These are phyloP conservation scores for Drosera capensis DNA, from an alignment of 148 eudicot species.

Conservation along the genomic window DNA sequence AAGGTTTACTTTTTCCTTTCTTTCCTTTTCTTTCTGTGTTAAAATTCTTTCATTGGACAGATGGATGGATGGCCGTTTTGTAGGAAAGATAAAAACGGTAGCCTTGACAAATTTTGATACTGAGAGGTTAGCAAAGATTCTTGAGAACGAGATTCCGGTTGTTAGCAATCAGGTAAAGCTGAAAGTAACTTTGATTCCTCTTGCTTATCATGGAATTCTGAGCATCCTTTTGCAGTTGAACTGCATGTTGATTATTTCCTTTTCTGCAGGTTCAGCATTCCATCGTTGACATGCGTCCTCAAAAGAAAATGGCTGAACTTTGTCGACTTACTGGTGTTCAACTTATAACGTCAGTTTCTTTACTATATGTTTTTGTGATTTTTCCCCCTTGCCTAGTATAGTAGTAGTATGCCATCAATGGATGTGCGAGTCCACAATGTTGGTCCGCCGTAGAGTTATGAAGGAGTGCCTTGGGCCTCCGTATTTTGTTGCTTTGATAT, in stretches of 20 bases:
- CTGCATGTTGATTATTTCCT: not conserved
- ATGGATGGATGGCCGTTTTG: conserved; percentile 10
- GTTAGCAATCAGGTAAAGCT: conserved; percentile 80
- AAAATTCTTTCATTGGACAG: conserved; percentile 9
- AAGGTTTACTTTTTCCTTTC: conserved; percentile 30
- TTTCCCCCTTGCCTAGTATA: not conserved
- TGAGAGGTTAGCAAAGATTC: conserved; percentile 58
- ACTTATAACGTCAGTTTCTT: conserved; percentile 74
- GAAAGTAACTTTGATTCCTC: not conserved
- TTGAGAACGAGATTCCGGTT: conserved; percentile 82
- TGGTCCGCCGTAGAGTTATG: no score
- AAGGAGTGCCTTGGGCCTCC: no score
- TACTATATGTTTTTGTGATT: conserved; percentile 5
- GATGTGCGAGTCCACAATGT: no score
- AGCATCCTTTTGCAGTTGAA: not conserved
- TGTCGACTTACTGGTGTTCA: conserved; percentile 87
- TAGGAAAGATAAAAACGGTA: conserved; percentile 94
- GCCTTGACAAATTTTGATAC: conserved; percentile 97
- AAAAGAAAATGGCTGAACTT: conserved; percentile 93
- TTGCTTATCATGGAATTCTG: not conserved
- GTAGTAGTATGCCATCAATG: no score
- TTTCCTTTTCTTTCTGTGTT: not conserved
- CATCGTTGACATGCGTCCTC: conserved; percentile 96
- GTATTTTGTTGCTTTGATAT: no score
- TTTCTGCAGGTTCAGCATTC: conserved; percentile 91